Evolutionary conservation across 2,329 filamentous ascomycete species (phyloP), one percentile per base, ranked within the genome.

Genomic region (Teratosphaeria pseudoeucalypti): DNA sequence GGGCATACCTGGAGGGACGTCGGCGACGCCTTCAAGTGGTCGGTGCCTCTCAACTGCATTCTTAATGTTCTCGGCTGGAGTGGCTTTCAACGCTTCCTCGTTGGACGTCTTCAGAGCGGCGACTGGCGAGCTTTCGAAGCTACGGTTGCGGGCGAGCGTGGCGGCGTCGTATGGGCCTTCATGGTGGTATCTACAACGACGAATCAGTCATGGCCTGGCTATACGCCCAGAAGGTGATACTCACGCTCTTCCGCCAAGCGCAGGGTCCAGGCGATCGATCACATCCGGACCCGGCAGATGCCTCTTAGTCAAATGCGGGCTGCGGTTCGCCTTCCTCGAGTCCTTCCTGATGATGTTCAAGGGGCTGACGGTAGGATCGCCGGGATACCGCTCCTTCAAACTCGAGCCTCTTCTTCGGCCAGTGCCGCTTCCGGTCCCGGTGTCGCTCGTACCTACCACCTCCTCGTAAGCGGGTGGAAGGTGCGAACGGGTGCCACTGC

Each of bases 81-180:
- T 96, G 0, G 92, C 92, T 62, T 80, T 84, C 56, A 96, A 73
- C 0, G 91, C 89, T 71, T 90, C 88, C 58, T 80, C 78, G 73
- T 94, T 96, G 52, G 85, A 85, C 2, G 83, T 79, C 59, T 79
- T 78, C 5, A 95, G 82, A 2, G 92, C 92, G 32, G 88, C 90
- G 7, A 96, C 76, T 0, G 92, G 92, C 2, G 89, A 86, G 60
- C 72, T 75, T 58, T 79, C 76, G 66, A 77, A 79, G 67, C 61
- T 66, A 3, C 76, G 79, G 75, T 96, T 96, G 55, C 89, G 82
- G 12, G 88, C 83, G 1, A 87, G 78, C 57, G 90, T 79, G 2
- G 89, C 87, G 10, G 92, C 90, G 71, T 97, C 92, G 67, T 89
- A 97, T 0, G 92, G 92, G 0, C 92, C 92, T 64, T 87, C 89